phyloP scores from a whole-genome alignment of 106 monocot species.

The Allium fistulosum region DNA sequence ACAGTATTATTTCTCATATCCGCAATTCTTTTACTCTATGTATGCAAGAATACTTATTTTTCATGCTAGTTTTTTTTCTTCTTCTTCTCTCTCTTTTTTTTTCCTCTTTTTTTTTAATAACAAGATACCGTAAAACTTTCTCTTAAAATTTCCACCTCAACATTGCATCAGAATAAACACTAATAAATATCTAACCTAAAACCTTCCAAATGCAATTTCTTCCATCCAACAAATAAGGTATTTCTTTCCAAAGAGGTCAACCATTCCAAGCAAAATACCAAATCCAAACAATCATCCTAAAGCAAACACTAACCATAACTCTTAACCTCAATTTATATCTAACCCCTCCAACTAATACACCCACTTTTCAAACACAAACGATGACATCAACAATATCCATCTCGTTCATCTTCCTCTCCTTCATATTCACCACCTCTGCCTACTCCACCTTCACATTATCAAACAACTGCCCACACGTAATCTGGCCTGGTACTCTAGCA shows the following conservation, averaged over 20 bases:
- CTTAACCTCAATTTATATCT: conserved; percentile 7
- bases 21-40: too few relatives aligned
- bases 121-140: not conserved
- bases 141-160: not conserved
- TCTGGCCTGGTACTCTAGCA: conserved; percentile 78
- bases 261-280: conserved; percentile 33
- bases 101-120: too few relatives aligned
- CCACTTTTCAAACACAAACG: not conserved
- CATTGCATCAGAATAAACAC: not conserved
- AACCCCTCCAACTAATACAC: not conserved
- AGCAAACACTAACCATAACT: conserved; percentile 11
- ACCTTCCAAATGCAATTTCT: not conserved
- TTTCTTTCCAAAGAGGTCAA: conserved; percentile 31
- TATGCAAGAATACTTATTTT: too few relatives aligned
- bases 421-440: not conserved
- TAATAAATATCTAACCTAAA: not conserved
- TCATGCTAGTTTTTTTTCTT: too few relatives aligned
- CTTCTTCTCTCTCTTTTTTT: too few relatives aligned
- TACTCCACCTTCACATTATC: conserved; percentile 45
- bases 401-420: not conserved
- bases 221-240: conserved; percentile 31
- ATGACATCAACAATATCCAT: conserved; percentile 7
- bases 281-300: conserved; percentile 16
- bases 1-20: too few relatives aligned
- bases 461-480: conserved; percentile 62